phyloP scores from a whole-genome alignment of 73 alveolate genomes.

The Stentor roeselii region DNA sequence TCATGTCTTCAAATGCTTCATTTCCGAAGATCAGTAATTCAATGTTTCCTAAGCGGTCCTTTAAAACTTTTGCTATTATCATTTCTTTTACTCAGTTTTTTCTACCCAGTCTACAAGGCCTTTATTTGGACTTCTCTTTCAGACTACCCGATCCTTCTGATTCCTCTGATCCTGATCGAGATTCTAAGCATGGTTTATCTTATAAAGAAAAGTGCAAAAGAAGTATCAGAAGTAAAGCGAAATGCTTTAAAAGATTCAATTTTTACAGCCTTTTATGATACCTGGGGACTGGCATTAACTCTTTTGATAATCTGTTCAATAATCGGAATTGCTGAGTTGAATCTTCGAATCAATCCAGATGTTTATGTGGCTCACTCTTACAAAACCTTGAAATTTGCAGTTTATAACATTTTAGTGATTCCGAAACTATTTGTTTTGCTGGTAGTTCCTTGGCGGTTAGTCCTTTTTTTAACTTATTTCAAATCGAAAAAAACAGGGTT shows the following conservation, averaged over 20 bases:
- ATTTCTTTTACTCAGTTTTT: not conserved
- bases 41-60: not conserved
- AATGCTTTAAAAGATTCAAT: too few relatives aligned
- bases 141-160: not conserved
- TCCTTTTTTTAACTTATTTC: not conserved
- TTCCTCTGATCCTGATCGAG: not conserved
- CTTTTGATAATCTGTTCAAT: not conserved
- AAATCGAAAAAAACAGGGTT: not conserved
- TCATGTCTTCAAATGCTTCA: not conserved
- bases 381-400: not conserved
- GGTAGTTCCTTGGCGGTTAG: not conserved
- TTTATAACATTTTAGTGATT: not conserved
- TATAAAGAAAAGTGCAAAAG: not conserved
- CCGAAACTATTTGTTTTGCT: not conserved
- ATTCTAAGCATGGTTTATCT: not conserved
- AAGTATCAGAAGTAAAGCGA: not conserved
- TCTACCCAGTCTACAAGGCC: not conserved
- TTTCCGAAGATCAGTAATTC: not conserved
- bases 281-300: not conserved
- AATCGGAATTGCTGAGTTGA: not conserved
- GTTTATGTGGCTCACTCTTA: not conserved
- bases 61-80: not conserved
- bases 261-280: not conserved
- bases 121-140: not conserved
- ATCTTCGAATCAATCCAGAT: not conserved